A percentile compares a stretch with the other conserved stretches of the same genome.
Conservation (phyloP, 2,329 filamentous ascomycete genomes). For the Cercospora nicotianae region DNA sequence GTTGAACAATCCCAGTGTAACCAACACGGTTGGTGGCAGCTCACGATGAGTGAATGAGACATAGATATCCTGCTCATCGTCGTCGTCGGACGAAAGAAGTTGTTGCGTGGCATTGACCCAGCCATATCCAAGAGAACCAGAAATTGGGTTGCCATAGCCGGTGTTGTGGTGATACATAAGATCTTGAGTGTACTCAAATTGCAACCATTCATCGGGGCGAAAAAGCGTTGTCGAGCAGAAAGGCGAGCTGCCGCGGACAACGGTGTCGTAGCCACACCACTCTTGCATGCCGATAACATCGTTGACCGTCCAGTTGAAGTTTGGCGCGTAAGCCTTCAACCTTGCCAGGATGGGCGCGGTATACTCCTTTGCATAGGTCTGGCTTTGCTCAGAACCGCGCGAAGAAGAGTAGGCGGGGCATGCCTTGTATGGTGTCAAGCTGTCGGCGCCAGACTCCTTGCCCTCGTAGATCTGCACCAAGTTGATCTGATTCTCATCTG, state of each 20-base stretch:
- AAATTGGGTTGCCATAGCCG: constrained; percentile 61
- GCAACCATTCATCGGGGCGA: constrained; percentile 60
- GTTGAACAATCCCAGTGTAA: constrained; percentile 69
- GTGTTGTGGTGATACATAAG: constrained; percentile 69
- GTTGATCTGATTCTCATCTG: constrained; percentile 55
- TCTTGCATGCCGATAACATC: constrained; percentile 68
- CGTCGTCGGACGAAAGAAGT: constrained; percentile 48
- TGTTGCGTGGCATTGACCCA: constrained; percentile 65
- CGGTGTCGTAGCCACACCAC: constrained; percentile 69
- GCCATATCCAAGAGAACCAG: constrained; percentile 62
- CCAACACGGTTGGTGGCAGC: constrained; percentile 64
- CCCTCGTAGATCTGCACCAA: constrained; percentile 59
- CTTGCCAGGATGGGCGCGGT: constrained; percentile 61
- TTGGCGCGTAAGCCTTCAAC: constrained; percentile 53
- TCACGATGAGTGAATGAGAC: constrained; percentile 70
- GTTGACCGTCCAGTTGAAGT: constrained; percentile 63
- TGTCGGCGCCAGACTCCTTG: constrained; percentile 58
- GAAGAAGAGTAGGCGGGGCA: constrained; percentile 64
- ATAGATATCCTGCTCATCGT: constrained; percentile 59
- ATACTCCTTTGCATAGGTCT: constrained; percentile 51
- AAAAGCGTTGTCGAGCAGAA: constrained; percentile 63
- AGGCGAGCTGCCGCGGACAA: constrained; percentile 63
- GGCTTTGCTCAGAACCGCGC: constrained; percentile 55
- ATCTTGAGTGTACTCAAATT: constrained; percentile 69
- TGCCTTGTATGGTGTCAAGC: constrained; percentile 63